These are phyloP conservation scores for Xylariaceae sp. DNA, from an alignment of 2,329 filamentous ascomycete species.

Conservation along the genomic window DNA sequence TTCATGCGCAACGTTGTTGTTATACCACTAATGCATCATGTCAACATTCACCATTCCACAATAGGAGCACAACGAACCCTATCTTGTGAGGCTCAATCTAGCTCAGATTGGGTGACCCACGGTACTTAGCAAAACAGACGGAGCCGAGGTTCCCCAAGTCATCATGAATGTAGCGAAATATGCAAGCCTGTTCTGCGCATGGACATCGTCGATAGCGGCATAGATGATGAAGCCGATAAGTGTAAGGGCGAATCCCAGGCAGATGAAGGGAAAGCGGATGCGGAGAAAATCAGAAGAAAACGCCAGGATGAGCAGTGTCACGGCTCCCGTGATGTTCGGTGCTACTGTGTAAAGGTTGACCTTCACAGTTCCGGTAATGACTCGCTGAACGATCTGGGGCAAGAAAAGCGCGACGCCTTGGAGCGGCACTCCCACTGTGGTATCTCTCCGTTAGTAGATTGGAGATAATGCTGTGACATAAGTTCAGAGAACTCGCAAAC, in stretches of 20 bases:
- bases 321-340: constrained; percentile 71
- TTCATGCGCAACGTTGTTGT: constrained; percentile 80
- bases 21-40: constrained; percentile 58
- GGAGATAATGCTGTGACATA: neutral
- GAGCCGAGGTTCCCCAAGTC: constrained; percentile 75
- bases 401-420: constrained; percentile 55
- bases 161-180: constrained; percentile 81
- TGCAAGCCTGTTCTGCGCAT: constrained; percentile 59
- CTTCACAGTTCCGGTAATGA: constrained; percentile 49
- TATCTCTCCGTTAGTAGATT: neutral
- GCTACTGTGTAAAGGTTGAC: constrained; percentile 82
- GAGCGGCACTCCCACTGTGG: constrained; percentile 51
- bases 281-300: constrained; percentile 66
- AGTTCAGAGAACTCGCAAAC: neutral
- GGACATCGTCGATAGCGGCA: constrained; percentile 63
- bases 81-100: neutral
- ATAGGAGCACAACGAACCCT: neutral
- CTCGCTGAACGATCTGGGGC: constrained; percentile 52
- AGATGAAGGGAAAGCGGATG: constrained; percentile 72
- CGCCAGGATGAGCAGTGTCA: constrained; percentile 69
- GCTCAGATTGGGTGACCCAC: constrained; percentile 18
- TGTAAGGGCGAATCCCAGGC: constrained; percentile 69
- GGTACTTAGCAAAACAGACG: constrained; percentile 61
- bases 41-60: constrained; percentile 35
- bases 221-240: constrained; percentile 79